Conservation (phyloP, 2,329 filamentous ascomycete species). For the Rhynchosporium graminicola region DNA sequence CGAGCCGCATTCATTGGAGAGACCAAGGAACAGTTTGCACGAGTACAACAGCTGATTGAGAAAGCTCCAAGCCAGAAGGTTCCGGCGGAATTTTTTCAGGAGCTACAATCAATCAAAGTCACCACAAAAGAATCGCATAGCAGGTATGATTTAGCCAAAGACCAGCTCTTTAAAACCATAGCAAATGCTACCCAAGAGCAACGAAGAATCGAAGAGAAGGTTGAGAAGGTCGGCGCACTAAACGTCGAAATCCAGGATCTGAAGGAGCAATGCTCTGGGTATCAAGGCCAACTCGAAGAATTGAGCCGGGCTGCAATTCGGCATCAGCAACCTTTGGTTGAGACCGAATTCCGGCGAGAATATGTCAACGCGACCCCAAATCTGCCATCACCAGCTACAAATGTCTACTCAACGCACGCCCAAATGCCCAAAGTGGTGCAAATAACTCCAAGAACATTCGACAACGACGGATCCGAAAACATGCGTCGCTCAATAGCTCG, state of each 20-base stretch:
- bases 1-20: slow-evolving; percentile 22
- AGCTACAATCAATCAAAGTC: neutral
- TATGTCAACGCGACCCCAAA: neutral
- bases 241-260: neutral
- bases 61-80: neutral
- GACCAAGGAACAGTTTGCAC: slow-evolving; percentile 13
- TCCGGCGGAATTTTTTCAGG: neutral
- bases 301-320: neutral
- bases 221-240: neutral
- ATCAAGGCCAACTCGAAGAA: neutral
- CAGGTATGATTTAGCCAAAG: neutral
- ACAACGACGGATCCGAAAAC: neutral
- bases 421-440: neutral
- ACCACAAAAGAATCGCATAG: neutral
- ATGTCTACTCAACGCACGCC: neutral
- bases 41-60: neutral
- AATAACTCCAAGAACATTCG: neutral
- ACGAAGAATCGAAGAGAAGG: neutral
- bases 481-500: neutral
- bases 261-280: neutral
- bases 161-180: neutral
- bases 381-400: neutral
- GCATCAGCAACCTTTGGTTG: neutral
- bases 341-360: neutral
- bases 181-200: neutral